phyloP scores from a whole-genome alignment of 495 filamentous ascomycete genomes.

The Penicillium ucsense region DNA sequence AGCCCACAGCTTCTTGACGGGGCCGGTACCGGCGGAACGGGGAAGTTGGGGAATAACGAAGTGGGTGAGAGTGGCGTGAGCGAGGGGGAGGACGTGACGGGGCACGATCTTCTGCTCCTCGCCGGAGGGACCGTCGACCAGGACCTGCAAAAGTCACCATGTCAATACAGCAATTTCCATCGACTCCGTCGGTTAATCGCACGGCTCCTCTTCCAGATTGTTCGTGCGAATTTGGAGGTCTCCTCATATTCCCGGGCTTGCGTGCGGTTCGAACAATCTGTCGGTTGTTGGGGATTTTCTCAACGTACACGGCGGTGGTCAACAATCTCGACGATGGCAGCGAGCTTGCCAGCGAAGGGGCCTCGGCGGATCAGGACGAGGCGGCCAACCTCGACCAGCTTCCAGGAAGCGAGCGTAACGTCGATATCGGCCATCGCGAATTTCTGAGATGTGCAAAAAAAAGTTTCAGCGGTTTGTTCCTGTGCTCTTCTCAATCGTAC shows the following conservation, averaged over 20 bases:
- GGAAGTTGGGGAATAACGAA: constrained; percentile 83
- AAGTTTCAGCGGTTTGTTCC: constrained; percentile 13
- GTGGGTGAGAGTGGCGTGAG: constrained; percentile 76
- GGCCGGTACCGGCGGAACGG: constrained; percentile 71
- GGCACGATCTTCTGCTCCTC: constrained; percentile 65
- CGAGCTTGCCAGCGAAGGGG: constrained; percentile 74
- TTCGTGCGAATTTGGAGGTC: not conserved
- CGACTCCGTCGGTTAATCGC: too few species aligned
- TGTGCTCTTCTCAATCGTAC: constrained; percentile 3
- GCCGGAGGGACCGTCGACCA: constrained; percentile 85
- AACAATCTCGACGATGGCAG: constrained; percentile 95
- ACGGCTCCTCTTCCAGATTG: not conserved
- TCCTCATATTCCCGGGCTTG: too few species aligned
- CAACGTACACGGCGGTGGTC: constrained; percentile 98
- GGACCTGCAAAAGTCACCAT: constrained; percentile 50
- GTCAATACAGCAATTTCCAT: constrained; percentile 22
- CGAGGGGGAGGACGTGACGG: constrained; percentile 72
- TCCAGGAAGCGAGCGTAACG: constrained; percentile 71
- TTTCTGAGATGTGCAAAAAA: constrained; percentile 12
- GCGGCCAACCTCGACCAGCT: constrained; percentile 93
- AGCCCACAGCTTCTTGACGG: constrained; percentile 79
- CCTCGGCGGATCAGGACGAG: constrained; percentile 74
- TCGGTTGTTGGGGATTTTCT: not conserved
- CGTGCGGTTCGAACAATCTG: not conserved
- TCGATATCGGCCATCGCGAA: constrained; percentile 58